Evolutionary conservation across 441 rosid genomes (phyloP).

Genomic region (Brassica hybrid): DNA sequence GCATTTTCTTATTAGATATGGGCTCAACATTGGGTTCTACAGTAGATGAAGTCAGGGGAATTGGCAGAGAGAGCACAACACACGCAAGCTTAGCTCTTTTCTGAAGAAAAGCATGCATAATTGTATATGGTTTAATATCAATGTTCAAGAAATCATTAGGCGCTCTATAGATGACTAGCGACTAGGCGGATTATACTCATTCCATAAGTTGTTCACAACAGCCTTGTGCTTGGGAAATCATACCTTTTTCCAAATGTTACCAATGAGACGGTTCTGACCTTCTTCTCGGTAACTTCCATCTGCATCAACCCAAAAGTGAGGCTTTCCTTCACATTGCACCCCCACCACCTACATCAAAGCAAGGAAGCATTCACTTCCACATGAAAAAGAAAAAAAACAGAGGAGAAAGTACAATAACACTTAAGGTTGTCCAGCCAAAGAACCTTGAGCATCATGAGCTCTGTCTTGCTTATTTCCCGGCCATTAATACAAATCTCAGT

Average conservation of each 20-base stretch:
- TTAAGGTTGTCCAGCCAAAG: slow-evolving; percentile 12
- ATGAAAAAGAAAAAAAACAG: not conserved
- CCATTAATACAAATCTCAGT: slow-evolving; percentile 49
- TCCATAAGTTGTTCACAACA: too few relatives aligned
- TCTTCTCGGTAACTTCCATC: slow-evolving; percentile 94
- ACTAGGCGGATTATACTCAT: not conserved
- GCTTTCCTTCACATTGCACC: slow-evolving; percentile 66
- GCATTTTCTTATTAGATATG: slow-evolving; percentile 35
- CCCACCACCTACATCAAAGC: slow-evolving; percentile 48
- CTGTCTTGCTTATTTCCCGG: slow-evolving; percentile 60
- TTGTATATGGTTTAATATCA: slow-evolving; percentile 19
- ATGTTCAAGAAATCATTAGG: not conserved
- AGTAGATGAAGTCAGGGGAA: slow-evolving; percentile 43
- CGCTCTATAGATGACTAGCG: not conserved
- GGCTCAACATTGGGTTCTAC: slow-evolving; percentile 39
- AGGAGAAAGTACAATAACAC: not conserved
- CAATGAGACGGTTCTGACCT: slow-evolving; percentile 85
- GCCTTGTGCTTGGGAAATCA: not conserved
- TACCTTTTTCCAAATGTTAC: slow-evolving; percentile 91
- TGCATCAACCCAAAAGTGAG: slow-evolving; percentile 61
- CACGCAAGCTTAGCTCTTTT: slow-evolving; percentile 48
- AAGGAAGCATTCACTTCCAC: slow-evolving; percentile 4
- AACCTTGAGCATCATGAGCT: slow-evolving; percentile 64
- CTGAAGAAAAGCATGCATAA: slow-evolving; percentile 38
- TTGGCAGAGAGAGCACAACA: slow-evolving; percentile 55